phyloP scores from a whole-genome alignment of 208 protist species.

The Vickermania spadyakhi region DNA sequence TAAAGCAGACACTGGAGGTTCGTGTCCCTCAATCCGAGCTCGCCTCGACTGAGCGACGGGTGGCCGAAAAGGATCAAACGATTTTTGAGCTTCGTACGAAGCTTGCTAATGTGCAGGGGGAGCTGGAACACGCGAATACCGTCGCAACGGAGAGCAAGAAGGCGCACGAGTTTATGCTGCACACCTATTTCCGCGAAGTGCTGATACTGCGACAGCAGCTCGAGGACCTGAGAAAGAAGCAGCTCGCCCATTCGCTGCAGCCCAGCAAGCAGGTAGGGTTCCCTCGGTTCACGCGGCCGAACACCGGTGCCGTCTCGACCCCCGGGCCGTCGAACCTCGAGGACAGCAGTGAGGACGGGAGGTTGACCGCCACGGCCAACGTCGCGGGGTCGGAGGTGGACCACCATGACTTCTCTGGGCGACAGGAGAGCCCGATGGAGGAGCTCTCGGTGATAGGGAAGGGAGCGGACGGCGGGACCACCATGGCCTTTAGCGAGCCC shows the following conservation, averaged over 20 bases:
- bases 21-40: slow-evolving; percentile 44
- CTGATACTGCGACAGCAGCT: slow-evolving; percentile 52
- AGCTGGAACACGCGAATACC: slow-evolving; percentile 13
- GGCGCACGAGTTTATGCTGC: slow-evolving; percentile 71
- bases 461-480: background rate
- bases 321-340: background rate
- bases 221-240: background rate
- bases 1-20: slow-evolving; percentile 31
- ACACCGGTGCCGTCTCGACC: background rate
- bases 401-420: background rate
- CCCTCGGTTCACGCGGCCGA: background rate
- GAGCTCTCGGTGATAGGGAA: slow-evolving; percentile 2
- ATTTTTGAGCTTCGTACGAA: slow-evolving; percentile 18
- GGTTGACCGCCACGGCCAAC: background rate
- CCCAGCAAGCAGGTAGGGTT: background rate
- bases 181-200: slow-evolving; percentile 77
- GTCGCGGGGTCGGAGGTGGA: background rate
- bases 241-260: background rate
- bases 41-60: slow-evolving; percentile 15
- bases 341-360: background rate
- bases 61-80: slow-evolving; percentile 23
- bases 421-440: slow-evolving; percentile 1
- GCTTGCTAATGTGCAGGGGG: slow-evolving; percentile 8
- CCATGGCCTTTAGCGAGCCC: background rate
- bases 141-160: slow-evolving; percentile 14